phyloP scores from a whole-genome alignment of 805 yeast species.

The Metschnikowia bowlesiae region DNA sequence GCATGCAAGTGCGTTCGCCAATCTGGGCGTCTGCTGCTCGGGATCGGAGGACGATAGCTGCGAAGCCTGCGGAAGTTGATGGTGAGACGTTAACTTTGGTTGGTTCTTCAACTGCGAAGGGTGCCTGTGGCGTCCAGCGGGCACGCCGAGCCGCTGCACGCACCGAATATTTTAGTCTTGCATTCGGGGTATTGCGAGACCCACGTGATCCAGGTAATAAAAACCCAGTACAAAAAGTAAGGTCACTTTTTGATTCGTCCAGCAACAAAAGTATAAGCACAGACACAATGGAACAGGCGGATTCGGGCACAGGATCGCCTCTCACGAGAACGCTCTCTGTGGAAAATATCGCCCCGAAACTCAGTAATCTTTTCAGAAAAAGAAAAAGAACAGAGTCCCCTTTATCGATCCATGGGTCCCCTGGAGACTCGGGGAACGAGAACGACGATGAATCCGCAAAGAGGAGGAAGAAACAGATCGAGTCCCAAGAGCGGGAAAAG shows the following conservation, averaged over 20 bases:
- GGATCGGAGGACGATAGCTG: too few species aligned
- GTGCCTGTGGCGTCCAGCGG: not conserved
- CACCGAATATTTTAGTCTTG: not conserved
- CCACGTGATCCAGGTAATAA: slow-evolving; percentile 5
- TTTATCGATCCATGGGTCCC: slow-evolving; percentile 5
- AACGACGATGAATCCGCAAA: slow-evolving; percentile 8
- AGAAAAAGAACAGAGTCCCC: slow-evolving; percentile 16
- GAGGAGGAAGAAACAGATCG: slow-evolving; percentile 21
- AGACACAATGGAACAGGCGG: slow-evolving; percentile 7
- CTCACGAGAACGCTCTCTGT: slow-evolving; percentile 36
- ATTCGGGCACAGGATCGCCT: slow-evolving; percentile 10
- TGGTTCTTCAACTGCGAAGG: not conserved
- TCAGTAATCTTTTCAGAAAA: slow-evolving; percentile 25
- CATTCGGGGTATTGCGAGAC: slow-evolving; percentile 2
- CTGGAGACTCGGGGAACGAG: slow-evolving; percentile 11
- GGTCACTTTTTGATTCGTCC: not conserved
- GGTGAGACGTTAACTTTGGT: not conserved
- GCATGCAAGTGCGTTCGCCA: not conserved
- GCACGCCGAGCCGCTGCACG: not conserved
- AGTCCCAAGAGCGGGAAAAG: slow-evolving; percentile 25
- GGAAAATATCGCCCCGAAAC: slow-evolving; percentile 36
- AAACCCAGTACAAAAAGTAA: slow-evolving; percentile 3
- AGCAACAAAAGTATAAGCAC: not conserved
- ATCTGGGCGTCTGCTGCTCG: too few species aligned
- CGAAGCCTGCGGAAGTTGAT: too few species aligned